phyloP scores from a whole-genome alignment of 176 grass and related monocot genomes.

The Oryza nivara region DNA sequence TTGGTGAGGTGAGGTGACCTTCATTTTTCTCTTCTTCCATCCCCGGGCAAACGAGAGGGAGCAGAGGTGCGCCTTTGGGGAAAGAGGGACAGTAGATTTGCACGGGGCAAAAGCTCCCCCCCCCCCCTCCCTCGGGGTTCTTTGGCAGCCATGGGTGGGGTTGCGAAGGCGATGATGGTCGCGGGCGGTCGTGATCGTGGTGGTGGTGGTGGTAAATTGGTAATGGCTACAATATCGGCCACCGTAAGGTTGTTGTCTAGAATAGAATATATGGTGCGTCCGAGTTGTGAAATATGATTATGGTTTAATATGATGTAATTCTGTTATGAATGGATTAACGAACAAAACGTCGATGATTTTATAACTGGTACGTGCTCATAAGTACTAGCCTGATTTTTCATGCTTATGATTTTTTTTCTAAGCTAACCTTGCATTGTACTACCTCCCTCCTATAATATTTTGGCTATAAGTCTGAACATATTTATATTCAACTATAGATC shows the following conservation, averaged over 20 bases:
- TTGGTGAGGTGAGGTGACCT: not conserved
- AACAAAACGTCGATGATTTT: not conserved
- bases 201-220: too few species aligned
- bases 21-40: not conserved
- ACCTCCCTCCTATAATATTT: too few species aligned
- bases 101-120: conserved; percentile 43
- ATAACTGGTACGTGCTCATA: not conserved
- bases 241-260: not conserved
- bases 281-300: too few species aligned
- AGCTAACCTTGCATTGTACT: too few species aligned
- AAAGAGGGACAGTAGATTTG: not conserved
- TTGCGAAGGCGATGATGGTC: not conserved
- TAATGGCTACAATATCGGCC: too few species aligned
- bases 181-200: not conserved
- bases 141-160: conserved; percentile 22
- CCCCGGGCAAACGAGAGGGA: not conserved
- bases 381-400: too few species aligned
- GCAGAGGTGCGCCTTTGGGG: conserved; percentile 16
- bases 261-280: too few species aligned
- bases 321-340: too few species aligned
- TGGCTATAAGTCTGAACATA: too few species aligned
- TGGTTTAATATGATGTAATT: too few species aligned
- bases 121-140: not conserved
- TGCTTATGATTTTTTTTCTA: too few species aligned
- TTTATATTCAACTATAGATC: too few species aligned